A percentile compares a stretch with the other conserved stretches of the same genome.
phyloP scores from a whole-genome alignment of 495 filamentous ascomycete species.

The Lasiosphaeriaceae sp. region DNA sequence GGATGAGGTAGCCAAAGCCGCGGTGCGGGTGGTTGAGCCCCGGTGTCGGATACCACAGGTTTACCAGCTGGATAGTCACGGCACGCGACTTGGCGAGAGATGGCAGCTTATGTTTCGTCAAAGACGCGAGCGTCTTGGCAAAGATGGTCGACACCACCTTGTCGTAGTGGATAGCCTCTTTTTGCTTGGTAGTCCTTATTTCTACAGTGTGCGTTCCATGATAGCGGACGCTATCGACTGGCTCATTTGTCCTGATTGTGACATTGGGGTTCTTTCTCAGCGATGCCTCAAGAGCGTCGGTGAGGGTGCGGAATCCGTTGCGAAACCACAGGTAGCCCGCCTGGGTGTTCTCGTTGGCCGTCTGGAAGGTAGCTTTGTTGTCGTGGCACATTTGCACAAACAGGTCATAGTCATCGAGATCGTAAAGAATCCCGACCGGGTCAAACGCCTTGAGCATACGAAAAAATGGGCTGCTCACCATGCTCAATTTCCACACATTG shows the following conservation, averaged over 20 bases:
- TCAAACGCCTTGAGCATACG: not conserved
- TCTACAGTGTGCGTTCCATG: slow-evolving; percentile 13
- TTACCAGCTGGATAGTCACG: slow-evolving; percentile 85
- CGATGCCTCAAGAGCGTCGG: slow-evolving; percentile 40
- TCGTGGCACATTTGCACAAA: not conserved
- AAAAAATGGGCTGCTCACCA: slow-evolving; percentile 42
- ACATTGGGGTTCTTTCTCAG: slow-evolving; percentile 49
- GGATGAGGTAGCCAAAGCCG: slow-evolving; percentile 90
- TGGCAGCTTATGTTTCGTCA: slow-evolving; percentile 42
- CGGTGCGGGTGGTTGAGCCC: slow-evolving; percentile 53
- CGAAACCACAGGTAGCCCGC: slow-evolving; percentile 42
- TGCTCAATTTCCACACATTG: slow-evolving; percentile 76
- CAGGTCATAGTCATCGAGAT: slow-evolving; percentile 4
- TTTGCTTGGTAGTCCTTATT: not conserved
- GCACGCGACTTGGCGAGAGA: slow-evolving; percentile 54
- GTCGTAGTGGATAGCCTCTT: slow-evolving; percentile 37
- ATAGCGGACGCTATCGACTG: slow-evolving; percentile 34
- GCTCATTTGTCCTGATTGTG: slow-evolving; percentile 43
- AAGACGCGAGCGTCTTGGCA: slow-evolving; percentile 40
- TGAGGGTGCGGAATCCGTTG: slow-evolving; percentile 54
- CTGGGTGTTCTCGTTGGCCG: slow-evolving; percentile 3
- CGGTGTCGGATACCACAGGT: slow-evolving; percentile 73
- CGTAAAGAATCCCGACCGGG: not conserved
- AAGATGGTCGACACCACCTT: slow-evolving; percentile 71
- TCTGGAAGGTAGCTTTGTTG: not conserved